Percentiles rank a stretch among this genome's conserved stretches.
phyloP scores from a whole-genome alignment of 805 yeast species.

The Kluyveromyces dobzhanskii region DNA sequence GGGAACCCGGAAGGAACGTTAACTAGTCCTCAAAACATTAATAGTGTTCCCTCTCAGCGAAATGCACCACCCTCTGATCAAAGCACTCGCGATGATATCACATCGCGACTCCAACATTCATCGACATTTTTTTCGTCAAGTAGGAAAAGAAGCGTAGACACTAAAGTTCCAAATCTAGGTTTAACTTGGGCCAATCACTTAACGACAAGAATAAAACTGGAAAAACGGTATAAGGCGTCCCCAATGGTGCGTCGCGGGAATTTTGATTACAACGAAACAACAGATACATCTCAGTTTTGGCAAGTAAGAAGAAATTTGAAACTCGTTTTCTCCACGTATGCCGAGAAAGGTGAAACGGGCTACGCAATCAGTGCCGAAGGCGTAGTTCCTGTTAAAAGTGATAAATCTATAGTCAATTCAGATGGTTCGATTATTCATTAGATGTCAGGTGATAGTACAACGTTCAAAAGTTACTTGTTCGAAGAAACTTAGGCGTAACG shows the following conservation, averaged over 20 bases:
- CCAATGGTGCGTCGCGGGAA: constrained; percentile 24
- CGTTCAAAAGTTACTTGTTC: no score
- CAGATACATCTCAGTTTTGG: constrained; percentile 27
- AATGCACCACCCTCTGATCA: neutral
- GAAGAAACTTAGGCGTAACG: no score
- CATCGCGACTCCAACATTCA: neutral
- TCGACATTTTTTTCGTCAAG: constrained; percentile 6
- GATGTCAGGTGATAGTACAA: no score
- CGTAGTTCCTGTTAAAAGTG: constrained; percentile 13
- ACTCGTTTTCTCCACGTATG: constrained; percentile 35
- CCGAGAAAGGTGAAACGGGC: constrained; percentile 16
- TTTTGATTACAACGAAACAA: constrained; percentile 24
- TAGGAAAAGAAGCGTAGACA: constrained; percentile 27
- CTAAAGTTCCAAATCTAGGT: constrained; percentile 47
- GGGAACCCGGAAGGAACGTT: neutral
- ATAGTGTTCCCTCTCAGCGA: constrained; percentile 6
- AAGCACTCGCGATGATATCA: neutral
- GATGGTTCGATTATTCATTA: no score
- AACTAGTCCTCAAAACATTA: constrained; percentile 3
- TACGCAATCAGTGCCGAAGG: constrained; percentile 23
- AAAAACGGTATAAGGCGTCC: constrained; percentile 36
- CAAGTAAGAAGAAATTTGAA: constrained; percentile 30
- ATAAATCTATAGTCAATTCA: no score
- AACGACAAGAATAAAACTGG: constrained; percentile 40
- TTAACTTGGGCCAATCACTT: constrained; percentile 45